Conservation (phyloP, 164 flowering plant genomes). For the Brasenia schreberi region DNA sequence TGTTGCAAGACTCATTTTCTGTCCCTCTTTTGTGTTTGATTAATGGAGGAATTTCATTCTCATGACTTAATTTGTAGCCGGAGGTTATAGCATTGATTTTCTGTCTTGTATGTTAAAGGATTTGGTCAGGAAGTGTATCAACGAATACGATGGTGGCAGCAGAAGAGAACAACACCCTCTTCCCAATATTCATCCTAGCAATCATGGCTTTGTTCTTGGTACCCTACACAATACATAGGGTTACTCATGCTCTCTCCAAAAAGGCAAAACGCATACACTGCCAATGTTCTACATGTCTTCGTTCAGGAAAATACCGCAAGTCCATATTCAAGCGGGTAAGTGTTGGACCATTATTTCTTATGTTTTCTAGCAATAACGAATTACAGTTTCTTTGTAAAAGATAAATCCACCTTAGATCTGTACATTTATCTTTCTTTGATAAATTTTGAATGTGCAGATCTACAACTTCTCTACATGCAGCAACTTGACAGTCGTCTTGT, state of each 20-base stretch:
- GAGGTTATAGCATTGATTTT: background rate
- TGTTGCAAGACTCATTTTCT: no score
- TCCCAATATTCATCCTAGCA: slow-evolving; percentile 86
- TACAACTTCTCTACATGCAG: slow-evolving; percentile 76
- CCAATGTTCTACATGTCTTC: slow-evolving; percentile 58
- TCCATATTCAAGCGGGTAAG: slow-evolving; percentile 65
- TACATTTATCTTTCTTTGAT: no score
- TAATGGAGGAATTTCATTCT: no score
- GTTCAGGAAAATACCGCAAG: slow-evolving; percentile 75
- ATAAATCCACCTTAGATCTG: no score
- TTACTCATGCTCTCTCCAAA: slow-evolving; percentile 60
- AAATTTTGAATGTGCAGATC: slow-evolving; percentile 32
- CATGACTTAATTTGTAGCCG: background rate
- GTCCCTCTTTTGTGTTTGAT: no score
- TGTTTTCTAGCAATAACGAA: background rate
- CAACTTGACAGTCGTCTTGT: slow-evolving; percentile 70
- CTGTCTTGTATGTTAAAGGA: background rate
- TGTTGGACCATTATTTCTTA: background rate
- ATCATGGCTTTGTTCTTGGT: slow-evolving; percentile 91
- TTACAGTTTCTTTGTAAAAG: background rate
- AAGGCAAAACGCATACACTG: slow-evolving; percentile 63
- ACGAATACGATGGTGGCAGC: slow-evolving; percentile 52
- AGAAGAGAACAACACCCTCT: slow-evolving; percentile 73
- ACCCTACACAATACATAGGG: slow-evolving; percentile 71
- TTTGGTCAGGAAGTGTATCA: background rate